Percentiles rank a stretch among this genome's conserved stretches.
Conservation (phyloP, 495 filamentous ascomycete genomes). For the Sabuloglossum arenarium region DNA sequence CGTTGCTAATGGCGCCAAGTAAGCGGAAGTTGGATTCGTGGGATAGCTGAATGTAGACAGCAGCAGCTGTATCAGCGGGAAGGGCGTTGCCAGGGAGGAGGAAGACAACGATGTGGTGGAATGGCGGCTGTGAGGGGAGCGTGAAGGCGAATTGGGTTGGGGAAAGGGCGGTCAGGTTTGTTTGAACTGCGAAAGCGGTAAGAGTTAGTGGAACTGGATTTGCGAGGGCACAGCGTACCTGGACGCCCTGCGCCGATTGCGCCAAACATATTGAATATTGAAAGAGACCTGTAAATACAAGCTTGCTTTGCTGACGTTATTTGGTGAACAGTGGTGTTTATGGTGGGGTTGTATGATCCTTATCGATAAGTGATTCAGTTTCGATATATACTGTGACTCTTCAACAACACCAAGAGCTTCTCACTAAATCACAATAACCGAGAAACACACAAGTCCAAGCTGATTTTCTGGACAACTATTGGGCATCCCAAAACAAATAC, state of each 20-base stretch:
- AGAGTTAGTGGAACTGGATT: background rate
- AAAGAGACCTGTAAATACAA: background rate
- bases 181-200: constrained; percentile 36
- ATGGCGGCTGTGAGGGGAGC: constrained; percentile 32
- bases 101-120: constrained; percentile 76
- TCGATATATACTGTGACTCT: no score
- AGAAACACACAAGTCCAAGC: no score
- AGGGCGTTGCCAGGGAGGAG: constrained; percentile 60
- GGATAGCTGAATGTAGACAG: constrained; percentile 66
- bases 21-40: constrained; percentile 40
- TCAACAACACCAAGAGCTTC: no score
- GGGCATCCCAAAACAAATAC: background rate
- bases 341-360: no score
- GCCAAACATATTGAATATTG: background rate
- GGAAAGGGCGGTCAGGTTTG: constrained; percentile 36
- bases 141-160: constrained; percentile 47
- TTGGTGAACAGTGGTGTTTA: no score
- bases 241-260: background rate
- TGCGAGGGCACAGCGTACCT: background rate
- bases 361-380: no score
- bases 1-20: constrained; percentile 69
- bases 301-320: no score
- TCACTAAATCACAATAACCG: no score
- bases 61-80: constrained; percentile 57
- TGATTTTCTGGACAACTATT: no score